phyloP scores from a whole-genome alignment of 2,329 filamentous ascomycete species.

The Fusarium coffeatum region DNA sequence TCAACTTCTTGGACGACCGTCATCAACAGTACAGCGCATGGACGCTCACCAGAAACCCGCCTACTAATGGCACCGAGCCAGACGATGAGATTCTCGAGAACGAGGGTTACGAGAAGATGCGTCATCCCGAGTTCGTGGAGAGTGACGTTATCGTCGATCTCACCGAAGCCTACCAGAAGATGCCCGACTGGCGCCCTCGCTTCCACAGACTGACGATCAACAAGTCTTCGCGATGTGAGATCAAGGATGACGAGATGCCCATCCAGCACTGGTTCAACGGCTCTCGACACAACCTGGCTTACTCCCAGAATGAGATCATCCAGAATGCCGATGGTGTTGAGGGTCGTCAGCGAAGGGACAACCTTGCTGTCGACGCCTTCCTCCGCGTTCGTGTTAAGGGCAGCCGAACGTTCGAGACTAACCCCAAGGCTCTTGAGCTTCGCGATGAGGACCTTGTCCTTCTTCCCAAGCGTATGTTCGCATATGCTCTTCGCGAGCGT shows the following conservation, averaged over 20 bases:
- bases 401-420: conserved; percentile 50
- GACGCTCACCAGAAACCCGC: conserved; percentile 55
- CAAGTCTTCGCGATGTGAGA: conserved; percentile 49
- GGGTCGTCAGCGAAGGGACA: conserved; percentile 53
- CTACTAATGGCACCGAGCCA: conserved; percentile 40
- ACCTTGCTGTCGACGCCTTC: conserved; percentile 51
- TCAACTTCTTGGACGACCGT: conserved; percentile 50
- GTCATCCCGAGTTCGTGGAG: conserved; percentile 55
- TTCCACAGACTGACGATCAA: conserved; percentile 48
- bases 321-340: conserved; percentile 53
- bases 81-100: conserved; percentile 51
- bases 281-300: conserved; percentile 47
- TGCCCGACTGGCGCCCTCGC: conserved; percentile 53
- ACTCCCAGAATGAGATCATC: conserved; percentile 51
- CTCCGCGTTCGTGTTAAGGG: conserved; percentile 52
- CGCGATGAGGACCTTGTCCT: conserved; percentile 49
- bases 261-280: conserved; percentile 55
- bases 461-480: conserved; percentile 57
- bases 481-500: conserved; percentile 55
- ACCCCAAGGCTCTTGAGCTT: conserved; percentile 47
- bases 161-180: conserved; percentile 55
- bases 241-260: conserved; percentile 51
- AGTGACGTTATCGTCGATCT: conserved; percentile 58
- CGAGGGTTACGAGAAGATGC: conserved; percentile 50
- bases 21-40: conserved; percentile 57